A percentile compares a stretch with the other conserved stretches of the same genome.
Conservation (phyloP, 208 protist genomes). For the Acanthamoeba lenticulata region DNA sequence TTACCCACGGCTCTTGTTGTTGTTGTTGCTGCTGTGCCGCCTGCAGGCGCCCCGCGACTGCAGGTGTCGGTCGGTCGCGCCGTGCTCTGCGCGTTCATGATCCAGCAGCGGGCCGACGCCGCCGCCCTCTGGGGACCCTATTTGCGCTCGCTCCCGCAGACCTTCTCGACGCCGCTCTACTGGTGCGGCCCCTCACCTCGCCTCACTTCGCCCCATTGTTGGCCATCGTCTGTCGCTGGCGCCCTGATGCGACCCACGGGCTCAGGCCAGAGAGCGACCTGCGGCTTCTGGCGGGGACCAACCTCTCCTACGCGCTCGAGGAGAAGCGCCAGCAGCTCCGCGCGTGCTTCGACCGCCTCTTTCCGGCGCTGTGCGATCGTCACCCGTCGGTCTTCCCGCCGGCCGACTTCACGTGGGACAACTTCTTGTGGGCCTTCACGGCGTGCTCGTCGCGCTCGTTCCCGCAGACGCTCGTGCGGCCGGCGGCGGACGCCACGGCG, state of each 20-base stretch:
- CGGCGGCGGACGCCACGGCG: neutral
- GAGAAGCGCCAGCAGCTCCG: neutral
- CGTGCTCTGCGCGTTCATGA: neutral
- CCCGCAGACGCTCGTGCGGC: neutral
- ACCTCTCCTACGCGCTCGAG: slow-evolving; percentile 10
- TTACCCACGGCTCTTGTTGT: neutral
- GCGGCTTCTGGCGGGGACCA: neutral
- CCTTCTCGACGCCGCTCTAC: neutral
- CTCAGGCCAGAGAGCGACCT: neutral
- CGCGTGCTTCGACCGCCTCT: neutral
- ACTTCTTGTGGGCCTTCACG: slow-evolving; percentile 6
- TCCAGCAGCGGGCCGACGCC: neutral
- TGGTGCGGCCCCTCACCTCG: neutral
- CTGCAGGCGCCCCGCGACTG: neutral
- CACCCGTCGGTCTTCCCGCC: neutral
- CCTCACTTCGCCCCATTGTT: too few relatives aligned
- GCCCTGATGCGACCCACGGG: too few relatives aligned
- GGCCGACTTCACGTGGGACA: neutral
- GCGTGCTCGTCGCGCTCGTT: slow-evolving; percentile 2
- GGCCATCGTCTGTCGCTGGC: too few relatives aligned
- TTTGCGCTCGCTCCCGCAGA: neutral
- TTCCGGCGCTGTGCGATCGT: neutral
- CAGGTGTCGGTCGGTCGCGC: neutral
- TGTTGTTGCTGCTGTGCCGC: neutral
- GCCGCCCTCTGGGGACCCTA: neutral